Evolutionary conservation across 441 rosid genomes (phyloP).

Genomic region (Pelargonium cotyledonis): DNA sequence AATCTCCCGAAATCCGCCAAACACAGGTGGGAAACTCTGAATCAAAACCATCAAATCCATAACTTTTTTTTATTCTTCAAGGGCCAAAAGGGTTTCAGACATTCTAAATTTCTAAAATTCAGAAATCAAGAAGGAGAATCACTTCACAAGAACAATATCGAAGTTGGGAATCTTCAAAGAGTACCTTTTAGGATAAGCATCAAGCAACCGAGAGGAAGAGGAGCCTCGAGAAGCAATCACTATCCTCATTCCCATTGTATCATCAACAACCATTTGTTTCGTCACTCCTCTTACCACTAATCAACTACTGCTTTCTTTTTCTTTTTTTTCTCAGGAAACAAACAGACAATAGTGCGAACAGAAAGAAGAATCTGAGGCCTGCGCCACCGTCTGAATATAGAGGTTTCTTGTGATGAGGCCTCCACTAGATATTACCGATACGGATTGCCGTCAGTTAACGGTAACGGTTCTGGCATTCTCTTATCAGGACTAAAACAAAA

Average conservation of each 20-base stretch:
- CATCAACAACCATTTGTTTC: conserved; percentile 11
- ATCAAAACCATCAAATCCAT: conserved; percentile 16
- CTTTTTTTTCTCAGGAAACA: not conserved
- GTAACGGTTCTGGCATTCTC: not conserved
- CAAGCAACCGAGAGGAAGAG: conserved; percentile 21
- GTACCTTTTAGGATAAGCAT: conserved; percentile 20
- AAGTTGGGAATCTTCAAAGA: conserved; percentile 8
- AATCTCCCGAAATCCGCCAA: conserved; percentile 18
- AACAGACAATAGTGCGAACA: not conserved
- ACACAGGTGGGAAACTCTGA: conserved; percentile 19
- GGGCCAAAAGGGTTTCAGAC: not conserved
- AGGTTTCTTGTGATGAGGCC: not conserved
- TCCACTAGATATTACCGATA: not conserved
- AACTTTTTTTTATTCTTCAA: not conserved
- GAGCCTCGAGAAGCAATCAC: not conserved
- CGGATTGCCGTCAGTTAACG: not conserved
- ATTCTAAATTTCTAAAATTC: not conserved
- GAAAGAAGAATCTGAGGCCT: not conserved
- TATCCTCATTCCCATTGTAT: conserved; percentile 11
- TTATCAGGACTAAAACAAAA: not conserved
- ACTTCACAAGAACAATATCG: not conserved
- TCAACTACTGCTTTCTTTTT: too few relatives aligned
- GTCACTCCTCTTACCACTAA: not conserved
- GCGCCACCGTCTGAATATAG: conserved; percentile 2
- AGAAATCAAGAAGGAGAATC: not conserved